Evolutionary conservation across 2,329 filamentous ascomycete genomes (phyloP), one percentile per base, ranked within the genome.

Genomic region (Colletotrichum gloeosporioides): DNA sequence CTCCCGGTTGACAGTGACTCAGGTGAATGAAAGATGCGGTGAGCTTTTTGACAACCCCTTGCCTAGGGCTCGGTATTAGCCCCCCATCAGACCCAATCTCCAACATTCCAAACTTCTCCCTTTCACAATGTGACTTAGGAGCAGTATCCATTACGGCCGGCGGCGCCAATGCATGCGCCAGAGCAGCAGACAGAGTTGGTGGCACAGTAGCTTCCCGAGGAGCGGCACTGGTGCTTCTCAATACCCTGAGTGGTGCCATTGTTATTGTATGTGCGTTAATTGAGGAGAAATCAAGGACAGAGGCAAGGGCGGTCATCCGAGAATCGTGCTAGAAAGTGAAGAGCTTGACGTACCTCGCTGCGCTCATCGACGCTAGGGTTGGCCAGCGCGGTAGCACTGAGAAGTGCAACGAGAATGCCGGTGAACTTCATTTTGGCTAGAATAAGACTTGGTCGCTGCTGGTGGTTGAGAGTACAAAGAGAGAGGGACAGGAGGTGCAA

Each of bases 281-380:
- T 8, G 18, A 49, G 44, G 1, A 12, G 6, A 1, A 2, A 49
- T 22, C 10, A 49, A 22, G 0, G 3, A 49, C 18, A 22, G 10
- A 49, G 44, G 0, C 44, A 22, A 4, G n/a, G 44, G 0, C n/a
- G 6, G n/a, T 53, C 1, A 2, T 22, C 0, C 0, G n/a, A 53
- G n/a, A 6, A 22, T 13, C 7, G 44, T 53, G 0, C 12, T 0
- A 22, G 44, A 27, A 0, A 0, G 25, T 18, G 55, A 8, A 27
- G 15, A 0, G 27, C 1, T 16, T 27, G 27, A 61, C 57, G 16
- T 61, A 61, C 57, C 57, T 31, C 0, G 57, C 57, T 31, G 2
- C 16, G 31, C 57, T 12, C 12, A 31, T 61, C 31, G n/a, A 8
- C 16, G 27, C 5, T 32, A 1, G 57, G 57, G 27, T n/a, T 1